These are phyloP conservation scores for Petunia secreta DNA, from an alignment of 257 asterid species.

Conservation along the genomic window DNA sequence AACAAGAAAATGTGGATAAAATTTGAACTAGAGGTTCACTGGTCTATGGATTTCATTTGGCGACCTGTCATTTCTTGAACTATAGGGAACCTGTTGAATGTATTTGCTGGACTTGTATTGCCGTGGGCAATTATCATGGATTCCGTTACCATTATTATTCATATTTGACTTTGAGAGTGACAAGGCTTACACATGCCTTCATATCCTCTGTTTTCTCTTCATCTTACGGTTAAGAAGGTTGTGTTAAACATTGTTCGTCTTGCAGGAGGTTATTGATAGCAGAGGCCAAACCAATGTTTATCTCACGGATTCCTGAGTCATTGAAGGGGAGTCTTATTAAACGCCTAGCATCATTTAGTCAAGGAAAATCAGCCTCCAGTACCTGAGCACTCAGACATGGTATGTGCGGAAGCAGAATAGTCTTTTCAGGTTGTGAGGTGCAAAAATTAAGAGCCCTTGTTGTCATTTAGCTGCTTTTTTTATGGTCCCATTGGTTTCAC, in stretches of 20 bases:
- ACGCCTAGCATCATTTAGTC: constrained; percentile 56
- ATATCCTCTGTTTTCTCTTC: neutral
- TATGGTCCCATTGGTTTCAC: neutral
- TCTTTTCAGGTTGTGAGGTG: constrained; percentile 19
- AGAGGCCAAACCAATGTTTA: constrained; percentile 62
- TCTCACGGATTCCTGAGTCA: constrained; percentile 66
- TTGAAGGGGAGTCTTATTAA: constrained; percentile 65
- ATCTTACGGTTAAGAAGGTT: neutral
- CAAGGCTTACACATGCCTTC: neutral
- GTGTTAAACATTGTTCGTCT: constrained; percentile 18
- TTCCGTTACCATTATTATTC: neutral
- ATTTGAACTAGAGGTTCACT: neutral
- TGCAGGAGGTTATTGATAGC: constrained; percentile 67
- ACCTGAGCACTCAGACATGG: constrained; percentile 44
- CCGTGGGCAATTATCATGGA: neutral
- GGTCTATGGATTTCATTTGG: constrained; percentile 4
- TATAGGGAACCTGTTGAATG: neutral
- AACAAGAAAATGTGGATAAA: neutral
- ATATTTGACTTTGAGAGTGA: neutral
- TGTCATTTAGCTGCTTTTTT: neutral
- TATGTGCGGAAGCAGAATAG: constrained; percentile 31
- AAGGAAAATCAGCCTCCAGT: constrained; percentile 51
- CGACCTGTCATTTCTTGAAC: constrained; percentile 8
- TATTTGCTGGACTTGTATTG: constrained; percentile 16
- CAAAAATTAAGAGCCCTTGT: neutral